These are phyloP conservation scores for Rubia peregrina DNA, from an alignment of 305 asterid species.

Conservation along the genomic window DNA sequence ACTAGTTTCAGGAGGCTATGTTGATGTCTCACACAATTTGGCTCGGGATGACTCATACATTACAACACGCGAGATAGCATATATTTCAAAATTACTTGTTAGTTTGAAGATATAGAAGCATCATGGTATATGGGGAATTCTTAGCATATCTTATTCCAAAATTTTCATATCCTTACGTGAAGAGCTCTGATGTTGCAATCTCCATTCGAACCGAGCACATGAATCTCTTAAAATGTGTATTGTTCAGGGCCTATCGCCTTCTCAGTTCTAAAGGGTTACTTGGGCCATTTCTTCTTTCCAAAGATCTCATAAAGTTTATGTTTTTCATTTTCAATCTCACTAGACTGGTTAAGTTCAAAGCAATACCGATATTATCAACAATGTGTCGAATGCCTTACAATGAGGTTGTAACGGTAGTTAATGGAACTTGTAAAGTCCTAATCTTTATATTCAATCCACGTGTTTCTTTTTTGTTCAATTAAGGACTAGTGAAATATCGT, in stretches of 20 bases:
- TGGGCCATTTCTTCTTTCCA: slow-evolving; percentile 62
- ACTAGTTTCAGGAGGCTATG: too few species aligned
- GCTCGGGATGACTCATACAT: too few species aligned
- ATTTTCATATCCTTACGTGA: slow-evolving; percentile 40
- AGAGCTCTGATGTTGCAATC: slow-evolving; percentile 8
- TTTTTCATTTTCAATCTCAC: slow-evolving; percentile 54
- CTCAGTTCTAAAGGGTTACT: slow-evolving; percentile 34
- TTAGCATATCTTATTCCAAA: slow-evolving; percentile 52
- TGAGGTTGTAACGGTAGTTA: too few species aligned
- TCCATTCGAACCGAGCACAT: slow-evolving; percentile 24
- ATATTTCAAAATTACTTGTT: neutral
- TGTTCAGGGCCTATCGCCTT: slow-evolving; percentile 26
- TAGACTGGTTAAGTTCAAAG: slow-evolving; percentile 26
- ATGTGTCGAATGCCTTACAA: too few species aligned
- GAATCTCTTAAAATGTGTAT: slow-evolving; percentile 21
- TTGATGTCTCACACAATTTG: too few species aligned
- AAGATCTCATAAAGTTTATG: slow-evolving; percentile 62
- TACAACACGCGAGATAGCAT: too few species aligned
- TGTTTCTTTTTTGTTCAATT: too few species aligned
- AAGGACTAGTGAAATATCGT: too few species aligned
- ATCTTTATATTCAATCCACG: too few species aligned
- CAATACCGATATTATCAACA: too few species aligned
- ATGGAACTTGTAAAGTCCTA: too few species aligned
- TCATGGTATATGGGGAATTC: slow-evolving; percentile 63
- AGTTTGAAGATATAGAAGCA: slow-evolving; percentile 33